phyloP scores from a whole-genome alignment of 1,284 basidiomycete species.

The Leccinum pseudoinsigne region DNA sequence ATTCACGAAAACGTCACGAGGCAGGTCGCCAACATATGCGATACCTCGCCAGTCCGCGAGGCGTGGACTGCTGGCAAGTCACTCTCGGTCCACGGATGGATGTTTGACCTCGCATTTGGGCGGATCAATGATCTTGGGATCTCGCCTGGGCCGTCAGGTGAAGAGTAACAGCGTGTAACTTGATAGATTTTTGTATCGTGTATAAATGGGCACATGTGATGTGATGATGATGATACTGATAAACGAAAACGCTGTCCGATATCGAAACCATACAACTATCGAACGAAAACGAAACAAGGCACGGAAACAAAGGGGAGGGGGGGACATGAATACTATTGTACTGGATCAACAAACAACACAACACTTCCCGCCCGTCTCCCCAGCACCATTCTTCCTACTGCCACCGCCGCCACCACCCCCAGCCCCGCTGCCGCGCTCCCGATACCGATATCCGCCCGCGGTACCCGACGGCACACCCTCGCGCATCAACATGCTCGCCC shows the following conservation, averaged over 20 bases:
- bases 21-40: slow-evolving; percentile 74
- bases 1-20: slow-evolving; percentile 77
- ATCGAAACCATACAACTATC: not conserved
- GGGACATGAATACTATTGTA: slow-evolving; percentile 14
- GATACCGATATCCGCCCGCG: slow-evolving; percentile 36
- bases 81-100: slow-evolving; percentile 53
- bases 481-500: slow-evolving; percentile 92
- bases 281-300: slow-evolving; percentile 3
- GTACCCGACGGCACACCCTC: slow-evolving; percentile 68
- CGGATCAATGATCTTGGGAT: slow-evolving; percentile 69
- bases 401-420: not conserved
- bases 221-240: not conserved
- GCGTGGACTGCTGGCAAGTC: slow-evolving; percentile 73
- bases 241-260: not conserved
- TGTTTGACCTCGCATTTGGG: slow-evolving; percentile 77
- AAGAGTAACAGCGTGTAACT: not conserved
- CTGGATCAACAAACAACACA: slow-evolving; percentile 54
- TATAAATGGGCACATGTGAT: not conserved
- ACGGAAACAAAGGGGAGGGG: not conserved
- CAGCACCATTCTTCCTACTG: slow-evolving; percentile 42
- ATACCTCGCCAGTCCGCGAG: slow-evolving; percentile 58
- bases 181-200: not conserved
- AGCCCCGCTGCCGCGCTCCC: slow-evolving; percentile 12
- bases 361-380: slow-evolving; percentile 49
- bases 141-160: slow-evolving; percentile 30